Evolutionary conservation across 768 basidiomycete genomes (phyloP).

Genomic region (Agaricus blazei): DNA sequence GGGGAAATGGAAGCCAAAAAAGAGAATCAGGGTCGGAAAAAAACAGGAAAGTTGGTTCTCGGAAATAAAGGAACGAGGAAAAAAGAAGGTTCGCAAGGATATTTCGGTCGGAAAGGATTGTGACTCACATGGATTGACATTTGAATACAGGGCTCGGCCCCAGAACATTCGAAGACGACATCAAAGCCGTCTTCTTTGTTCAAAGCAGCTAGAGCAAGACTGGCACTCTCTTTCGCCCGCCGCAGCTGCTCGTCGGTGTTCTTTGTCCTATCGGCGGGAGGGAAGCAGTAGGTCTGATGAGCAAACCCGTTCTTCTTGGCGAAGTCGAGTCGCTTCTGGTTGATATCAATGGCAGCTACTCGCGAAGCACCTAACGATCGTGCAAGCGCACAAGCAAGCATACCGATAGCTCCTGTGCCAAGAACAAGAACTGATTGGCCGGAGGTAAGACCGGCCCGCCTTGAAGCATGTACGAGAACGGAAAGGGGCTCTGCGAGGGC

Average conservation of each 20-base stretch:
- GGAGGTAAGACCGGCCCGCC: conserved; percentile 35
- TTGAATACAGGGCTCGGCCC: conserved; percentile 88
- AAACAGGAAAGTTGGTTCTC: neutral
- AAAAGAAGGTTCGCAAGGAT: neutral
- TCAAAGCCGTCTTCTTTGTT: conserved; percentile 77
- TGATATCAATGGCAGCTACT: conserved; percentile 83
- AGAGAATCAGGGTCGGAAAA: neutral
- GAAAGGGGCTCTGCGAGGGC: conserved; percentile 93
- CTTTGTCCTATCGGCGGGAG: conserved; percentile 38
- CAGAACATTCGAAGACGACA: conserved; percentile 92
- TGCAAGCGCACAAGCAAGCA: conserved; percentile 82
- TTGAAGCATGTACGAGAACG: conserved; percentile 69
- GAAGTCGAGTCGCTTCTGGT: conserved; percentile 74
- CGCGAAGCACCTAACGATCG: conserved; percentile 63
- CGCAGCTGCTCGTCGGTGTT: conserved; percentile 52
- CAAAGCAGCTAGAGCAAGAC: conserved; percentile 49
- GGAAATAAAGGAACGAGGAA: conserved; percentile 1
- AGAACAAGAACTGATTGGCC: conserved; percentile 81
- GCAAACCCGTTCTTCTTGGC: conserved; percentile 75
- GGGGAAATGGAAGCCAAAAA: neutral
- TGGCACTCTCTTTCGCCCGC: conserved; percentile 54
- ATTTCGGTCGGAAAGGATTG: conserved; percentile 1
- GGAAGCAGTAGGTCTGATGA: conserved; percentile 60
- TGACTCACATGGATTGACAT: conserved; percentile 81
- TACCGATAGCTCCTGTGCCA: conserved; percentile 91